phyloP scores from a whole-genome alignment of 306 rosid genomes.

The Pyrus bretschneideri region DNA sequence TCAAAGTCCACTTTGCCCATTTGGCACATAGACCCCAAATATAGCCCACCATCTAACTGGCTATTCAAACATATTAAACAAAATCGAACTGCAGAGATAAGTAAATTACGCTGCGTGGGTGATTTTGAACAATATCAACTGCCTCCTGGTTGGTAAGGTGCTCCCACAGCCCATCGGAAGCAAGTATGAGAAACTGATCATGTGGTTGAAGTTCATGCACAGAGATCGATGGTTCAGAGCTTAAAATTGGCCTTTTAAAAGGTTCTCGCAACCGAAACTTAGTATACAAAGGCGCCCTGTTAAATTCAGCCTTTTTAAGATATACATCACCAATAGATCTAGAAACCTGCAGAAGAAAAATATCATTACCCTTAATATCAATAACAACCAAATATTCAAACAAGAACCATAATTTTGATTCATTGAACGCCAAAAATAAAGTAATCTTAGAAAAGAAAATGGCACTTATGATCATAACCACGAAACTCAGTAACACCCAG shows the following conservation, averaged over 20 bases:
- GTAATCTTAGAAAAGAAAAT: background rate
- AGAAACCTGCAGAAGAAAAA: constrained; percentile 48
- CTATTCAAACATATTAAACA: background rate
- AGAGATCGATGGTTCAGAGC: constrained; percentile 76
- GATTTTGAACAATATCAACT: constrained; percentile 69
- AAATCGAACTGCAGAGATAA: constrained; percentile 1
- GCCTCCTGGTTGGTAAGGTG: constrained; percentile 88
- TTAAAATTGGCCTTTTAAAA: constrained; percentile 69
- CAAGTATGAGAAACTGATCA: constrained; percentile 75
- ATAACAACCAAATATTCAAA: background rate
- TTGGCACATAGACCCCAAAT: background rate
- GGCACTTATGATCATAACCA: background rate
- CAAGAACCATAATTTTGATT: background rate
- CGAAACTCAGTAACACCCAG: background rate
- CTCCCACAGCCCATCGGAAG: constrained; percentile 97
- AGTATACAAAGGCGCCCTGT: constrained; percentile 66
- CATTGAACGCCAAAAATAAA: background rate
- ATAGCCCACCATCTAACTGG: background rate
- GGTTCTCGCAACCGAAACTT: constrained; percentile 74
- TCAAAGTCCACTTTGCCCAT: background rate
- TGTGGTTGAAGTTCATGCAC: constrained; percentile 59
- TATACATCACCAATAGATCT: constrained; percentile 80
- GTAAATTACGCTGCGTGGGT: constrained; percentile 64
- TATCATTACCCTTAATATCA: background rate
- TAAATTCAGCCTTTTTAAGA: constrained; percentile 76